Percentiles rank a stretch among this genome's conserved stretches.
Conservation (phyloP, 306 rosid species). For the Quercus variabilis region DNA sequence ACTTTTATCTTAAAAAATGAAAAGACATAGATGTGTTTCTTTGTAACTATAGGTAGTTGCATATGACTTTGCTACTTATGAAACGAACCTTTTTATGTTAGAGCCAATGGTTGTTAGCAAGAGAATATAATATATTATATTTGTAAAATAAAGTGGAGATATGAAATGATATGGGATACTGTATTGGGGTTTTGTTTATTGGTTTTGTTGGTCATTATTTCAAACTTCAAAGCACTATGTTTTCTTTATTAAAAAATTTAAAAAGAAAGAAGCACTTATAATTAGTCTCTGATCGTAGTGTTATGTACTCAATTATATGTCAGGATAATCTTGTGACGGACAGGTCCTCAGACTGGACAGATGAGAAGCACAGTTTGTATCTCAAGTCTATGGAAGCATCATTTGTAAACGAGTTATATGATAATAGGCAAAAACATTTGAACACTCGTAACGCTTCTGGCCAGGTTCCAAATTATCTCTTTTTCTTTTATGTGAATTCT, state of each 20-base stretch:
- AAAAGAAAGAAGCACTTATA: background rate
- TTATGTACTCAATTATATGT: background rate
- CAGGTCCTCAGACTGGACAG: conserved; percentile 60
- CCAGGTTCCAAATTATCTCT: conserved; percentile 49
- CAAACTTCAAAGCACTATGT: background rate
- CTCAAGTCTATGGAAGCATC: conserved; percentile 81
- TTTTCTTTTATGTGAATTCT: background rate
- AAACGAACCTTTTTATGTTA: no score
- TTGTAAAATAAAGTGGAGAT: background rate
- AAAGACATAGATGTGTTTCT: no score
- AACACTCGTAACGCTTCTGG: conserved; percentile 22
- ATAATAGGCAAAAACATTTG: background rate
- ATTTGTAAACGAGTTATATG: conserved; percentile 57
- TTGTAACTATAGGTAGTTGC: no score
- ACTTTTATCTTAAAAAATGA: no score
- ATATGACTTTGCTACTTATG: no score
- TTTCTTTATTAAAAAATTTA: background rate
- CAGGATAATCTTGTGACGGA: conserved; percentile 38
- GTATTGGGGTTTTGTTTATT: background rate
- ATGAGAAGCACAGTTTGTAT: conserved; percentile 75
- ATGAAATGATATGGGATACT: background rate
- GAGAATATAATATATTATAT: background rate
- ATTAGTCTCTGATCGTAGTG: conserved; percentile 1
- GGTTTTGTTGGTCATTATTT: background rate
- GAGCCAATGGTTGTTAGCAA: background rate